Percentiles rank a stretch among this genome's conserved stretches.
Conservation (phyloP, 2,329 filamentous ascomycete species). For the Colletotrichum coccodes region DNA sequence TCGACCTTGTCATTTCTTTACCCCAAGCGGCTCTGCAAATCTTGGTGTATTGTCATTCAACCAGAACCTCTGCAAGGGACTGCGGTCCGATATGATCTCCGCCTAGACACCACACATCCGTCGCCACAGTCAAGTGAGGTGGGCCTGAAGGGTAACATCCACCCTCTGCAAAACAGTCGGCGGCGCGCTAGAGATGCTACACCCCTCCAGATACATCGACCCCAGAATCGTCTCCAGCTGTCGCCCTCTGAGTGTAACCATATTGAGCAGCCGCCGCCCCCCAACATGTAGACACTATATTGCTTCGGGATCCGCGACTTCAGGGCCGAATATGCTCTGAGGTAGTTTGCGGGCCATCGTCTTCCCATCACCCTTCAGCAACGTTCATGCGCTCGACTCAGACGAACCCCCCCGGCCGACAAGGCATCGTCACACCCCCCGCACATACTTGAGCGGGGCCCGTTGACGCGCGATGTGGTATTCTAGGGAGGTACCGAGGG, state of each 20-base stretch:
- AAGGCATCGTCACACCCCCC: constrained; percentile 35
- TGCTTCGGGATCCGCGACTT: constrained; percentile 43
- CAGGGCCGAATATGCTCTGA: constrained; percentile 40
- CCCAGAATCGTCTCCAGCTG: background rate
- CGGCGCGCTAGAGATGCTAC: constrained; percentile 6
- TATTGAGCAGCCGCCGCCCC: constrained; percentile 40
- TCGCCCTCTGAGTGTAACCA: background rate
- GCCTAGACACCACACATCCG: constrained; percentile 25
- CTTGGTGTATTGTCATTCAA: background rate
- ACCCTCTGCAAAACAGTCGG: constrained; percentile 7
- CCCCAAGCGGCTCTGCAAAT: background rate
- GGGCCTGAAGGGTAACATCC: constrained; percentile 20
- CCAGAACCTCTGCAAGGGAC: constrained; percentile 43
- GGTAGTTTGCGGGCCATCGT: constrained; percentile 28
- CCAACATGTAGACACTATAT: constrained; percentile 38
- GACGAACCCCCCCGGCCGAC: background rate
- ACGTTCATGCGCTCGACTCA: background rate
- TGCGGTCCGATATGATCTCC: constrained; percentile 46
- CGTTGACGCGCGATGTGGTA: background rate
- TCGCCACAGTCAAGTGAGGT: constrained; percentile 3
- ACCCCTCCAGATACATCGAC: constrained; percentile 37
- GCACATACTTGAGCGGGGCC: background rate
- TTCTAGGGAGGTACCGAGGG: background rate
- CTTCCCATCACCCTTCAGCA: constrained; percentile 9
- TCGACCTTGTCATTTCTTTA: background rate